Evolutionary conservation across 139 green algal species (phyloP), one percentile per base, ranked within the genome.

Genomic region (Chlorella sp.): DNA sequence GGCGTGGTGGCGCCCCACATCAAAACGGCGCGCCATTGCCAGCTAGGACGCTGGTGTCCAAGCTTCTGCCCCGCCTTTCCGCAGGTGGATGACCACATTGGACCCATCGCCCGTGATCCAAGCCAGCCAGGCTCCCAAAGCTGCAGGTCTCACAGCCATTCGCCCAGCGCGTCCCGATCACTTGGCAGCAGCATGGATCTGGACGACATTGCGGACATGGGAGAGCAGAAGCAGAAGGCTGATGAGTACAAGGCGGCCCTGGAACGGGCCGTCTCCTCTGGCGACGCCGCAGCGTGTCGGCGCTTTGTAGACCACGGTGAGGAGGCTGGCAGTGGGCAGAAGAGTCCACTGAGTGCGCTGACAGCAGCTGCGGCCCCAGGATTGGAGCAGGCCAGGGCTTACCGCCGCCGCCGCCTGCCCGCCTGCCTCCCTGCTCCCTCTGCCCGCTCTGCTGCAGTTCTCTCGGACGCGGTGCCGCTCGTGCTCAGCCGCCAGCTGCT

Each of bases 391-490:
- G 21, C 64, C 64, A 71, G 21, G 11, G 64, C 64, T 28, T 71
- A 5, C 42, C 57, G 81, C 48, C 32, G 81, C 81, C 32, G 32
- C 81, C 9, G 16, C 28, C 80, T 32, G 42, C 16, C 78, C 15
- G 19, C n/a, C 57, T 57, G 53, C 53, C n/a, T 36, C 81, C 32
- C 21, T 28, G 32, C 2, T 26, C 61, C 16, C 57, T 26, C 34
- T 60, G 3, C 57, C 30, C 53, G 32, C 39, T 42, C 22, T 28
- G 64, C 21, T 86, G 90, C 94, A 98, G 96, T 98, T 89, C 84
- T 98, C 3, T 96, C 95, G 19, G 96, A 98, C 32, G 92, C 92
- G 0, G 96, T 98, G n/a, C 95, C 96, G 15, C 92, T 98, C 3
- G 96, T 98, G 1, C 90, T 98, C 36, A 97, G 94, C 82, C 88